These are phyloP conservation scores for Elongisporangium anandrum DNA, from an alignment of 352 stramenopile species.

Conservation along the genomic window DNA sequence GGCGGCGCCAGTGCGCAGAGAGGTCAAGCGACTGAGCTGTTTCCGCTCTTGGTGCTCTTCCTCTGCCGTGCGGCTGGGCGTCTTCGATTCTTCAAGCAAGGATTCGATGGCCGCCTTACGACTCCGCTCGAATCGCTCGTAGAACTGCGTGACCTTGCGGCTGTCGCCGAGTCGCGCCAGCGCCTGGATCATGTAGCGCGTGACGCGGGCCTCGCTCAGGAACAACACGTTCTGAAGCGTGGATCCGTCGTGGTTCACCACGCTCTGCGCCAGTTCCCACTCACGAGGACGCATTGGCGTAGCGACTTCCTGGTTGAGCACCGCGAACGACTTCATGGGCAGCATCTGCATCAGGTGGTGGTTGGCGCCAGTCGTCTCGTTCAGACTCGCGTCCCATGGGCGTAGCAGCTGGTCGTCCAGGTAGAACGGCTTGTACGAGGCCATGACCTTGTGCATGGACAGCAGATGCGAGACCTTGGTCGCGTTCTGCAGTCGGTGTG, in stretches of 20 bases:
- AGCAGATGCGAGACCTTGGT: neutral
- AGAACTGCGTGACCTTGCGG: conserved; percentile 11
- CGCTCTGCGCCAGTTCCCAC: neutral
- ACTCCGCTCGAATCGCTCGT: neutral
- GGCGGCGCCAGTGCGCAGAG: neutral
- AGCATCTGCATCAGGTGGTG: neutral
- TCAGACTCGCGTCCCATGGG: neutral
- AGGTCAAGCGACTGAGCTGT: neutral
- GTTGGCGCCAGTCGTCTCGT: neutral
- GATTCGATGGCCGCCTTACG: conserved; percentile 3
- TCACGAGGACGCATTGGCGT: neutral
- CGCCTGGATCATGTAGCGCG: conserved; percentile 17
- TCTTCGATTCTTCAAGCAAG: neutral
- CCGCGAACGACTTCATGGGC: neutral
- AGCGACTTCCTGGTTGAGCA: neutral
- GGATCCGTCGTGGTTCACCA: neutral
- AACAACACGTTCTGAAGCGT: conserved; percentile 13
- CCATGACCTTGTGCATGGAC: neutral
- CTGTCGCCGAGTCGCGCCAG: conserved; percentile 19
- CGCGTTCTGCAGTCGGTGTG: neutral
- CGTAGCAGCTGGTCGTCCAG: neutral
- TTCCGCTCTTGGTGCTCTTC: neutral
- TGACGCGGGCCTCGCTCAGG: conserved; percentile 23
- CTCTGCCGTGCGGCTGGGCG: neutral
- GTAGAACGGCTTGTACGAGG: neutral